These are phyloP conservation scores for Bruguiera gymnorhiza DNA, from an alignment of 345 rosid genomes.

Conservation along the genomic window DNA sequence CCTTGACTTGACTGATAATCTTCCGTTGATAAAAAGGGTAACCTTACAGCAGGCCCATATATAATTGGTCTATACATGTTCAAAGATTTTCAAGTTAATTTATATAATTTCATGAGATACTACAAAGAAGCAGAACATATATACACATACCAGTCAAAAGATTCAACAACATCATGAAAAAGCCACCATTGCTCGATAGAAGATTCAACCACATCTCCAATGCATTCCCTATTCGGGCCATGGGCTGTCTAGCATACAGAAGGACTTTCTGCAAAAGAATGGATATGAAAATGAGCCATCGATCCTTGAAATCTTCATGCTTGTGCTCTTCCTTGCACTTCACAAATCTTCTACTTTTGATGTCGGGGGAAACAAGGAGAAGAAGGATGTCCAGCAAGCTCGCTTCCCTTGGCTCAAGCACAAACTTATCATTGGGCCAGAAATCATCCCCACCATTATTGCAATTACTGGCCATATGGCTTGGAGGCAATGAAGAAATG, in stretches of 20 bases:
- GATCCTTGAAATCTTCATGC: not conserved
- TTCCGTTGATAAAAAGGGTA: too few relatives aligned
- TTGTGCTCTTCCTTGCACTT: not conserved
- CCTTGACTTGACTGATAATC: too few relatives aligned
- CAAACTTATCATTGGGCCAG: not conserved
- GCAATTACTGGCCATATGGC: not conserved
- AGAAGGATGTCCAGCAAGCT: not conserved
- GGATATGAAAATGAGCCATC: slow-evolving; percentile 3
- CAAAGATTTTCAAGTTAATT: too few relatives aligned
- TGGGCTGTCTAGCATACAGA: not conserved
- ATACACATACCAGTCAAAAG: not conserved
- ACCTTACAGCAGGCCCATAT: too few relatives aligned
- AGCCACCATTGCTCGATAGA: slow-evolving; percentile 4
- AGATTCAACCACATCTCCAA: slow-evolving; percentile 10
- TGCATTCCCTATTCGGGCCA: not conserved
- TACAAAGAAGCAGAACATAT: not conserved
- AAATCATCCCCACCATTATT: not conserved
- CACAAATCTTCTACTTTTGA: not conserved
- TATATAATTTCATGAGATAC: not conserved
- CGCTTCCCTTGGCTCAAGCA: slow-evolving; percentile 6
- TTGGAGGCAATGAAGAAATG: not conserved
- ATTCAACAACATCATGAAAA: not conserved
- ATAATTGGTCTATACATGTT: not conserved
- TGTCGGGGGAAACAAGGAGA: not conserved
- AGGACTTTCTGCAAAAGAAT: slow-evolving; percentile 1